These are phyloP conservation scores for Echinochloa phyllopogon DNA, from an alignment of 176 grass and related monocot species.

Conservation along the genomic window DNA sequence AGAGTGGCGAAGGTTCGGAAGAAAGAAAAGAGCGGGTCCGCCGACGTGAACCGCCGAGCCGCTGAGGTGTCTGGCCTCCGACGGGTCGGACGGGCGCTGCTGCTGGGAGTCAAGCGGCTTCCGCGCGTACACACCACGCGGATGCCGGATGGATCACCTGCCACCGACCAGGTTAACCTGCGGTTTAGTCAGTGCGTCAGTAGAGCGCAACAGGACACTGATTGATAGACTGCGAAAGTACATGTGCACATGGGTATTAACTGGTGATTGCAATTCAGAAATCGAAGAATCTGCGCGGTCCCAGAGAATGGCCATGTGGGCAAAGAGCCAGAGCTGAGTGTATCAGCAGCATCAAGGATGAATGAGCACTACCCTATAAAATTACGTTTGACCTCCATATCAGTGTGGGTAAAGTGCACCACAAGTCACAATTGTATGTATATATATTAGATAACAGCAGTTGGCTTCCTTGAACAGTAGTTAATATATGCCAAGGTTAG, in stretches of 20 bases:
- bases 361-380: neutral
- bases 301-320: neutral
- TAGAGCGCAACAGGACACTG: neutral
- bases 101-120: neutral
- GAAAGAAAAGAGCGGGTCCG: constrained; percentile 19
- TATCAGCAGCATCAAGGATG: neutral
- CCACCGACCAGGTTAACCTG: constrained; percentile 19
- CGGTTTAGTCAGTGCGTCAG: neutral
- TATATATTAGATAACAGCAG: neutral
- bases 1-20: constrained; percentile 16
- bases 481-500: neutral
- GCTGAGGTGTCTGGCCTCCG: constrained; percentile 33
- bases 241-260: neutral
- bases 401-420: neutral
- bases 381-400: neutral
- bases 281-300: neutral
- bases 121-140: neutral
- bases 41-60: constrained; percentile 23
- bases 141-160: constrained; percentile 6
- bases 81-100: neutral
- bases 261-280: neutral
- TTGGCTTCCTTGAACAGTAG: neutral
- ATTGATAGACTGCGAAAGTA: neutral
- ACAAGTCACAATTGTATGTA: neutral
- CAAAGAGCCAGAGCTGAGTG: neutral